Evolutionary conservation across 2,329 filamentous ascomycete species (phyloP).

Genomic region (Zalaria sp.): DNA sequence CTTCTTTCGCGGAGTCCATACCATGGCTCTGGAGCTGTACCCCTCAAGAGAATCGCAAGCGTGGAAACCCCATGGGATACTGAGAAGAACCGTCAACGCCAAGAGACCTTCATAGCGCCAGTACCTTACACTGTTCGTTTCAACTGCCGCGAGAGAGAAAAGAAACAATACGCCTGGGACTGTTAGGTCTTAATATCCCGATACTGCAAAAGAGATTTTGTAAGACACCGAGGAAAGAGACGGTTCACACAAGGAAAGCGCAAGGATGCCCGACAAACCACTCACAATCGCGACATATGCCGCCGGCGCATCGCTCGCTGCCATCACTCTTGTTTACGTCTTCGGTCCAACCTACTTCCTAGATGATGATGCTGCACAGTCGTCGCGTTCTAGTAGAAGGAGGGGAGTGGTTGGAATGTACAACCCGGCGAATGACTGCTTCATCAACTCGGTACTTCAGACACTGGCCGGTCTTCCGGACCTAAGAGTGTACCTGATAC

Average conservation of each 20-base stretch:
- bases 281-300: conserved; percentile 83
- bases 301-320: conserved; percentile 86
- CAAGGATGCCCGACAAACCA: conserved; percentile 63
- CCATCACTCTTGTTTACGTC: conserved; percentile 89
- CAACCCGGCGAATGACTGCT: conserved; percentile 75
- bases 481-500: conserved; percentile 79
- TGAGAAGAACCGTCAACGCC: not conserved
- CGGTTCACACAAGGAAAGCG: not conserved
- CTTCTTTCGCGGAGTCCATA: no score
- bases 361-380: conserved; percentile 56
- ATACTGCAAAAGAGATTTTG: no score
- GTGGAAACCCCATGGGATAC: no score
- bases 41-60: no score
- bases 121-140: no score
- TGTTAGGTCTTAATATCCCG: no score
- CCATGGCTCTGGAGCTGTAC: no score
- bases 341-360: conserved; percentile 96
- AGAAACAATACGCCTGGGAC: not conserved
- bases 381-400: conserved; percentile 49
- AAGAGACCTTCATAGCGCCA: not conserved
- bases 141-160: not conserved
- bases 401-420: conserved; percentile 77
- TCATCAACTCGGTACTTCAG: conserved; percentile 90
- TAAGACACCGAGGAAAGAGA: no score
- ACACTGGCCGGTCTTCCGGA: conserved; percentile 82